Percentiles rank a stretch among this genome's conserved stretches.
These are phyloP conservation scores for Lindgomyces ingoldianus DNA, from an alignment of 495 filamentous ascomycete species.

Conservation along the genomic window DNA sequence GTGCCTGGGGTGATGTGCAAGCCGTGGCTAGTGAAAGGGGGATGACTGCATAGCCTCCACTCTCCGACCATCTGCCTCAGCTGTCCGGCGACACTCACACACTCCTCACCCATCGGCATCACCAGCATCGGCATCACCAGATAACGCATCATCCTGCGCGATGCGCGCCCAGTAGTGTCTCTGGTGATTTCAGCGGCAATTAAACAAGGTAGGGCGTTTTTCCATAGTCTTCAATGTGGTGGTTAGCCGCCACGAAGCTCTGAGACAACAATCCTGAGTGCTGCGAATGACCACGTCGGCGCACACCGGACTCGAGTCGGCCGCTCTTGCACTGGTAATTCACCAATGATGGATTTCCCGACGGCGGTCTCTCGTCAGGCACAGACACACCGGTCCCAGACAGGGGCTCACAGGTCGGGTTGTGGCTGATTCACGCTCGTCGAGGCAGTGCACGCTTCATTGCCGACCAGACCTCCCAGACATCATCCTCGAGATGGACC, in stretches of 20 bases:
- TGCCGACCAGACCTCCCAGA: neutral
- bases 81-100: neutral
- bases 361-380: neutral
- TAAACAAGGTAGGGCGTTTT: neutral
- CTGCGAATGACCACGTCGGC: conserved; percentile 10
- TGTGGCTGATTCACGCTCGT: conserved; percentile 18
- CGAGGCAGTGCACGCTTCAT: conserved; percentile 30
- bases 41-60: conserved; percentile 28
- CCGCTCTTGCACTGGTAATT: conserved; percentile 3
- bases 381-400: conserved; percentile 29
- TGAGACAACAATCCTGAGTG: conserved; percentile 12
- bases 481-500: conserved; percentile 10
- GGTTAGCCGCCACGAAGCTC: neutral
- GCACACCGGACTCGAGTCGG: neutral
- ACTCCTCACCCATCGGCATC: conserved; percentile 2
- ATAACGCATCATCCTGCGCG: neutral
- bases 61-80: neutral
- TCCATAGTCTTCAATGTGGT: neutral
- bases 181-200: neutral
- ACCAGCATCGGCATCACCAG: neutral
- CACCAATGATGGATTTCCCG: conserved; percentile 7
- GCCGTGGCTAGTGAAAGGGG: conserved; percentile 18
- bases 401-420: conserved; percentile 10
- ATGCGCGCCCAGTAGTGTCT: neutral
- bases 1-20: conserved; percentile 6